These are phyloP conservation scores for Rhodotorula sp. DNA, from an alignment of 1,284 basidiomycete species.

Conservation along the genomic window DNA sequence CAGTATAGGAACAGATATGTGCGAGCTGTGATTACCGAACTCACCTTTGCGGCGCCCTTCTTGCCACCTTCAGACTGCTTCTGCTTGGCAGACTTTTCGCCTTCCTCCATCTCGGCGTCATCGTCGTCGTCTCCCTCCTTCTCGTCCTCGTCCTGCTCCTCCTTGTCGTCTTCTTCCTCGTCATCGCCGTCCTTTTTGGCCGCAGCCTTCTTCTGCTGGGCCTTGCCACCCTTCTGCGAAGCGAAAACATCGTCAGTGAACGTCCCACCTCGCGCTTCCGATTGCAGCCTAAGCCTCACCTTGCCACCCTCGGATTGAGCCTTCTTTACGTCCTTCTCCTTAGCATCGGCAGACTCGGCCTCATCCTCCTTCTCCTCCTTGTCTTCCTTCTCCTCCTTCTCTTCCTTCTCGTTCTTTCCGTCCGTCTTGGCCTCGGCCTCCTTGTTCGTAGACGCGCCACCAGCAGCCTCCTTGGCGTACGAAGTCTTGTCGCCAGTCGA, in stretches of 20 bases:
- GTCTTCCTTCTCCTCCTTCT: not conserved
- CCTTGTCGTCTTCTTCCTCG: constrained; percentile 12
- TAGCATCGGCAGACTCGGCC: not conserved
- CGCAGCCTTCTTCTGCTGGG: not conserved
- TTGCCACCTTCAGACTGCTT: constrained; percentile 24
- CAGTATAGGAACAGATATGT: not conserved
- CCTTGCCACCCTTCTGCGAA: constrained; percentile 18
- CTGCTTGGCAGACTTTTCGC: constrained; percentile 9
- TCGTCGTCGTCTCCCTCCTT: constrained; percentile 13
- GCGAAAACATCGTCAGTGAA: not conserved
- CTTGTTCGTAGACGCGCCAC: constrained; percentile 16
- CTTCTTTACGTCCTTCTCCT: constrained; percentile 10
- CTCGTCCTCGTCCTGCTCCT: constrained; percentile 1
- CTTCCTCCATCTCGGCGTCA: constrained; percentile 4
- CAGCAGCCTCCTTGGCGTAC: constrained; percentile 24
- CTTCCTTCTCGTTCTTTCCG: constrained; percentile 1
- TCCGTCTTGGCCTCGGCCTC: constrained; percentile 23
- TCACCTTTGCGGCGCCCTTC: constrained; percentile 30
- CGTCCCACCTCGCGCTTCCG: not conserved
- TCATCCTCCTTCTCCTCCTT: not conserved
- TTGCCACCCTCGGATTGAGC: constrained; percentile 12
- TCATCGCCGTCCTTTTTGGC: not conserved
- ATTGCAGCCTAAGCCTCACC: not conserved
- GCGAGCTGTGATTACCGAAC: not conserved
- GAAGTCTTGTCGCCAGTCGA: constrained; percentile 22